Evolutionary conservation across 139 green algal species (phyloP), one percentile per base, ranked within the genome.

Genomic region (Coelastrella sp.): DNA sequence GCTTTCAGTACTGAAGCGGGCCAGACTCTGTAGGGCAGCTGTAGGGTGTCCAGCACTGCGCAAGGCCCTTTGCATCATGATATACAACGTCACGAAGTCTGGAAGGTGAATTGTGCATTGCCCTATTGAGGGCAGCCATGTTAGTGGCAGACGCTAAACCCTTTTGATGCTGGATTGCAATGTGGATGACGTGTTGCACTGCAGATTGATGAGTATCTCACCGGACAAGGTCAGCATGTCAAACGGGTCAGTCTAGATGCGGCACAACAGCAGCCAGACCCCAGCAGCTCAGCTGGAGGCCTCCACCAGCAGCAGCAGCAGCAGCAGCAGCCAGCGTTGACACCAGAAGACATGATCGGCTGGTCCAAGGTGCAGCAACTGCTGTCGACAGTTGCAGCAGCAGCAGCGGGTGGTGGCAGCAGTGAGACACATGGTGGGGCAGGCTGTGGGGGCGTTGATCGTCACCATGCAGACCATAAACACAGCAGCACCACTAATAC

Each of bases 301-400:
- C 6, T 68, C 7, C 7, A 17, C 61, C 61, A 68, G 85, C 73
- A 75, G 54, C n/a, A 17, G 76, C 76, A 60, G 76, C 59, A 61
- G 75, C 59, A 66, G 61, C 16, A 79, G 75, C 77, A 85, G 64
- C 47, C n/a, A n/a, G n/a, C n/a, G 64, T 23, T 91, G 79, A 75
- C 87, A 64, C 78, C 87, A 73, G 87, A 86, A 76, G 87, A 91
- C 58, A 57, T 91, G 13, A 65, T 61, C 8, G 87, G 87, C 4
- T 91, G 87, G 87, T 82, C 64, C 64, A 91, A 91, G 87, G 66
- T 88, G 17, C 83, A 88, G 68, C 83, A 88, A 68, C 83, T 90
- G 73, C n/a, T 90, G 58, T 90, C 85, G 0, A 77, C 85, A 5
- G 59, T 84, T 7, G 74, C 85, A 65, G 58, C 73, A 90, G 85